Percentiles rank a stretch among this genome's conserved stretches.
phyloP scores from a whole-genome alignment of 352 stramenopile genomes.

The Phytophthora europaea region DNA sequence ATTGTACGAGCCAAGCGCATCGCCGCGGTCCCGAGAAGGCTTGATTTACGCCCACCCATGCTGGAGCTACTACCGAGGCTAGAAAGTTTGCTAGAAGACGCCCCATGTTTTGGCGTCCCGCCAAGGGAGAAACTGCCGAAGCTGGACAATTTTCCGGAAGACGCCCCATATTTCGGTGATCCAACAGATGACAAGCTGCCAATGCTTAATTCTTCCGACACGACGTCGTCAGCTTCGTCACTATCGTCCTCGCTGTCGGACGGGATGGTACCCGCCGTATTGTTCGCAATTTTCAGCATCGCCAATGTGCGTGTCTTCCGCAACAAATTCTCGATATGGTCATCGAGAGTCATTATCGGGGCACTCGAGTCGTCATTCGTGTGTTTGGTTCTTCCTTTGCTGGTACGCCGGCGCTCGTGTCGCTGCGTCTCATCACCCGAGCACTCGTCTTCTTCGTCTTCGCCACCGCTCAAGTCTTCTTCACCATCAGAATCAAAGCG shows the following conservation, averaged over 20 bases:
- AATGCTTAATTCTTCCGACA: constrained; percentile 41
- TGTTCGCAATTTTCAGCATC: constrained; percentile 80
- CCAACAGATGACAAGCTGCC: constrained; percentile 14
- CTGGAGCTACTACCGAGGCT: constrained; percentile 51
- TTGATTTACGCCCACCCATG: constrained; percentile 36
- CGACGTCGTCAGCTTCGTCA: constrained; percentile 48
- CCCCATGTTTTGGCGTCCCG: constrained; percentile 21
- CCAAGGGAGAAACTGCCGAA: constrained; percentile 12
- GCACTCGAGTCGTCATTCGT: neutral
- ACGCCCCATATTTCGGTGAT: constrained; percentile 24
- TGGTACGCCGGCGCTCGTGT: constrained; percentile 6
- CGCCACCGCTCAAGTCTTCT: constrained; percentile 21
- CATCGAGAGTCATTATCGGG: constrained; percentile 56
- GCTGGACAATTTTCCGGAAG: constrained; percentile 22
- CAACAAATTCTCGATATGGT: constrained; percentile 78
- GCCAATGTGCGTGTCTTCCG: constrained; percentile 71
- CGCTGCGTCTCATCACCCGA: constrained; percentile 19
- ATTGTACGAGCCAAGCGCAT: constrained; percentile 68
- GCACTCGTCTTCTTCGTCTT: constrained; percentile 8
- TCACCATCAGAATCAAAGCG: constrained; percentile 60
- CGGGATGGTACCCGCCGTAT: constrained; percentile 67
- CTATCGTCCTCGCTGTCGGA: constrained; percentile 59
- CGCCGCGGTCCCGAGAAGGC: constrained; percentile 42
- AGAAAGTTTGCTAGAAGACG: constrained; percentile 22
- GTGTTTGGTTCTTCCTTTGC: constrained; percentile 8